phyloP scores from a whole-genome alignment of 2,329 filamentous ascomycete species.

The Fusarium sp. region DNA sequence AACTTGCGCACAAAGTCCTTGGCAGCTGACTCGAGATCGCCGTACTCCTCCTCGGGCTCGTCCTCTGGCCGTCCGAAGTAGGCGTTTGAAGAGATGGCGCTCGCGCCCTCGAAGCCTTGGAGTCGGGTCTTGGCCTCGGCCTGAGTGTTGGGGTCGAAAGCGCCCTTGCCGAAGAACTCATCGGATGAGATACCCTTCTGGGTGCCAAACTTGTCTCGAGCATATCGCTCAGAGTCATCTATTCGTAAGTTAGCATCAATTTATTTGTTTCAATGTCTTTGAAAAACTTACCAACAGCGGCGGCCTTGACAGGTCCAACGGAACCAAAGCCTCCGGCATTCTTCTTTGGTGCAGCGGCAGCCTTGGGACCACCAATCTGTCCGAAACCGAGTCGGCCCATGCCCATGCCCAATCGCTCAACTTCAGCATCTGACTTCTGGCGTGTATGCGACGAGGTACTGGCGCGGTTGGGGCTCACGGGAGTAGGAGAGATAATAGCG shows the following conservation, averaged over 20 bases:
- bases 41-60: slow-evolving; percentile 84
- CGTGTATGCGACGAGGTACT: slow-evolving; percentile 70
- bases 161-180: slow-evolving; percentile 95
- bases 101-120: slow-evolving; percentile 93
- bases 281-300: slow-evolving; percentile 72
- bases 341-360: slow-evolving; percentile 73
- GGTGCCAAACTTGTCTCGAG: slow-evolving; percentile 87
- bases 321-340: slow-evolving; percentile 90
- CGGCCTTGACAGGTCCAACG: slow-evolving; percentile 80
- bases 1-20: slow-evolving; percentile 97
- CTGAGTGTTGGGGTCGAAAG: slow-evolving; percentile 84
- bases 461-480: slow-evolving; percentile 75
- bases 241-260: slow-evolving; percentile 22
- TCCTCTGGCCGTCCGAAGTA: slow-evolving; percentile 97
- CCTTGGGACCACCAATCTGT: slow-evolving; percentile 78
- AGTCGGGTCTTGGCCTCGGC: slow-evolving; percentile 89
- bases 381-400: slow-evolving; percentile 89
- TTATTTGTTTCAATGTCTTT: background rate
- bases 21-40: slow-evolving; percentile 91
- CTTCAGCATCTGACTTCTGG: slow-evolving; percentile 80
- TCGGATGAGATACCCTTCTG: slow-evolving; percentile 99
- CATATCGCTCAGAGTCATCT: slow-evolving; percentile 86
- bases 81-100: slow-evolving; percentile 93
- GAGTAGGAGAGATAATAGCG: slow-evolving; percentile 80
- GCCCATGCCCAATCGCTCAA: slow-evolving; percentile 93